phyloP scores from a whole-genome alignment of 2,329 filamentous ascomycete species.

The Ceratocystis cacaofunesta region DNA sequence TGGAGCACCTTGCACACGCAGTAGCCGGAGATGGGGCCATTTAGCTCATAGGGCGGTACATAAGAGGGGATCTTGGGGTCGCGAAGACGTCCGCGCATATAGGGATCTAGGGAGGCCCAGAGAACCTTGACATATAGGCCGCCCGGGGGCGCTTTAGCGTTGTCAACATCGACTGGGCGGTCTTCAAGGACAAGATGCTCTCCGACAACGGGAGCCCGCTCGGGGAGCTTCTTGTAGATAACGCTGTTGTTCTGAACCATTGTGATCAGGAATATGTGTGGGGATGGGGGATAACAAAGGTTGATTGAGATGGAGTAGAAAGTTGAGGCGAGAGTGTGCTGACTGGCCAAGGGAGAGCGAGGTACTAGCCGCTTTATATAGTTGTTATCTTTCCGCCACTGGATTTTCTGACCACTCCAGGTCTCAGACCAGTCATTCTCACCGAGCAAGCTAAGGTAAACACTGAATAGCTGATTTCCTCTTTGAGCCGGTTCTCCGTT shows the following conservation, averaged over 20 bases:
- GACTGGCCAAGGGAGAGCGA: not conserved
- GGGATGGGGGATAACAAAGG: not conserved
- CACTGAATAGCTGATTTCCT: not conserved
- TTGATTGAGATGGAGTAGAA: not conserved
- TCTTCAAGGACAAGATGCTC: conserved; percentile 55
- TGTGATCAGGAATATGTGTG: not conserved
- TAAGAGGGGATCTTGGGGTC: conserved; percentile 47
- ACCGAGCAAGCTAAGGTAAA: not conserved
- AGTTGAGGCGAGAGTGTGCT: not conserved
- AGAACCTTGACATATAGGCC: conserved; percentile 56
- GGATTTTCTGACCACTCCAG: not conserved
- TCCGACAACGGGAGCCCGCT: conserved; percentile 51
- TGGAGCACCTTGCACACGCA: conserved; percentile 56
- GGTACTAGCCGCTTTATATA: not conserved
- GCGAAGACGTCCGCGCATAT: conserved; percentile 70
- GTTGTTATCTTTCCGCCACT: not conserved
- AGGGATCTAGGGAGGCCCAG: conserved; percentile 69
- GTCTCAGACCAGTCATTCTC: not conserved
- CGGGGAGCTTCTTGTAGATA: conserved; percentile 56
- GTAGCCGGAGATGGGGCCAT: conserved; percentile 48
- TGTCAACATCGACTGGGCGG: conserved; percentile 49
- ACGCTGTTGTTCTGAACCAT: conserved; percentile 53
- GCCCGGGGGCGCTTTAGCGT: conserved; percentile 41
- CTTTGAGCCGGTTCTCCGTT: not conserved
- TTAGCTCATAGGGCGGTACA: conserved; percentile 35